phyloP scores from a whole-genome alignment of 345 rosid species.

The Eucalyptus polyanthemos region DNA sequence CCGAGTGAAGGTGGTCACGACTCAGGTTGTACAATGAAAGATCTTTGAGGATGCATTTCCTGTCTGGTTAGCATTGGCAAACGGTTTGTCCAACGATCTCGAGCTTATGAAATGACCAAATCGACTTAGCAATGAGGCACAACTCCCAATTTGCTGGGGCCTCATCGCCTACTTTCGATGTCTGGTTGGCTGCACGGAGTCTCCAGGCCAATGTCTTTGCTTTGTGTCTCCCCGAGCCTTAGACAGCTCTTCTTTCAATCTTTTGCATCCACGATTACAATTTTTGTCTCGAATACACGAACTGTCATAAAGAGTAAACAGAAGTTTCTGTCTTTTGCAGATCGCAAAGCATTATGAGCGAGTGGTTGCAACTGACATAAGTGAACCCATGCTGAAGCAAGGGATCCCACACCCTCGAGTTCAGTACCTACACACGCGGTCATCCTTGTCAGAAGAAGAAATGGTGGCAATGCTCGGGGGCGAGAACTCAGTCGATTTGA shows the following conservation, averaged over 20 bases:
- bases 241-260: neutral
- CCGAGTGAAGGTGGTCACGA: neutral
- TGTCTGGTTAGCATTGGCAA: neutral
- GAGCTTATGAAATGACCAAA: neutral
- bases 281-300: neutral
- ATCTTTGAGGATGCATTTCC: neutral
- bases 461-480: conserved; percentile 27
- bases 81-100: neutral
- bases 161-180: neutral
- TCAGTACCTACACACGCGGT: conserved; percentile 36
- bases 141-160: neutral
- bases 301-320: neutral
- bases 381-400: conserved; percentile 37
- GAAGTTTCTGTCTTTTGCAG: conserved; percentile 4
- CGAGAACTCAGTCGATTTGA: conserved; percentile 42
- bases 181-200: neutral
- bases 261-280: neutral
- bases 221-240: neutral
- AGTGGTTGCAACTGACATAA: conserved; percentile 50
- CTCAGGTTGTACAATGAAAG: neutral
- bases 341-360: conserved; percentile 48
- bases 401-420: conserved; percentile 30
- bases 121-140: neutral
- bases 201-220: neutral
- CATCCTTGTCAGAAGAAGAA: conserved; percentile 37